Conservation (phyloP, 352 stramenopile species). For the Phytophthora constricta region DNA sequence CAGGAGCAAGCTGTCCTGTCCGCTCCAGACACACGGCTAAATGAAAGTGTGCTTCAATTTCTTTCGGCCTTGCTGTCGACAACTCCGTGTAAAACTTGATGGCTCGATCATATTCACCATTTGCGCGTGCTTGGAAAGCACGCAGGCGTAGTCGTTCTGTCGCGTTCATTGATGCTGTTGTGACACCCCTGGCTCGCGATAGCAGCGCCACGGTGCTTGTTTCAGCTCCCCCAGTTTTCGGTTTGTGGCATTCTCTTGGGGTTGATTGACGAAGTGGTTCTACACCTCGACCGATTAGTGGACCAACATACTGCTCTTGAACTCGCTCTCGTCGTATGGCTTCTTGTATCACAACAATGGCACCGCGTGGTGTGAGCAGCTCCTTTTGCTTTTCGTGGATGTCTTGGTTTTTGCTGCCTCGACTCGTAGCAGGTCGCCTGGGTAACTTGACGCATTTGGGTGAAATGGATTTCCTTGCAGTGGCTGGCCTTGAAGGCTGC, state of each 20-base stretch:
- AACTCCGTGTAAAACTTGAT: slow-evolving; percentile 46
- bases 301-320: slow-evolving; percentile 54
- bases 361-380: slow-evolving; percentile 24
- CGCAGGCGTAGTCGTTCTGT: slow-evolving; percentile 45
- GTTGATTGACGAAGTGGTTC: slow-evolving; percentile 38
- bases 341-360: slow-evolving; percentile 46
- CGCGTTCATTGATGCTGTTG: slow-evolving; percentile 45
- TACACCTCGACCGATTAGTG: slow-evolving; percentile 55
- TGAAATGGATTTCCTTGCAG: slow-evolving; percentile 13
- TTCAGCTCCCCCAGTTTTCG: slow-evolving; percentile 12
- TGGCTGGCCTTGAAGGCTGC: slow-evolving; percentile 26
- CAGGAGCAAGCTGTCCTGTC: slow-evolving; percentile 39
- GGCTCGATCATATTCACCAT: slow-evolving; percentile 50
- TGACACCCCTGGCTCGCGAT: slow-evolving; percentile 26
- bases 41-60: slow-evolving; percentile 50
- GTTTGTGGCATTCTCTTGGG: slow-evolving; percentile 16
- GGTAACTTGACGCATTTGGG: slow-evolving; percentile 18
- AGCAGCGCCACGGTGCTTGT: slow-evolving; percentile 26
- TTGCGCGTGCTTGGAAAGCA: slow-evolving; percentile 55
- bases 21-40: slow-evolving; percentile 59
- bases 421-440: slow-evolving; percentile 32
- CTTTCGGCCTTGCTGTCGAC: slow-evolving; percentile 14
- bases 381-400: slow-evolving; percentile 17
- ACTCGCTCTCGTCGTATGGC: slow-evolving; percentile 43
- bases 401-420: slow-evolving; percentile 16